These are phyloP conservation scores for Russula griseocarnosa DNA, from an alignment of 768 basidiomycete species.

Conservation along the genomic window DNA sequence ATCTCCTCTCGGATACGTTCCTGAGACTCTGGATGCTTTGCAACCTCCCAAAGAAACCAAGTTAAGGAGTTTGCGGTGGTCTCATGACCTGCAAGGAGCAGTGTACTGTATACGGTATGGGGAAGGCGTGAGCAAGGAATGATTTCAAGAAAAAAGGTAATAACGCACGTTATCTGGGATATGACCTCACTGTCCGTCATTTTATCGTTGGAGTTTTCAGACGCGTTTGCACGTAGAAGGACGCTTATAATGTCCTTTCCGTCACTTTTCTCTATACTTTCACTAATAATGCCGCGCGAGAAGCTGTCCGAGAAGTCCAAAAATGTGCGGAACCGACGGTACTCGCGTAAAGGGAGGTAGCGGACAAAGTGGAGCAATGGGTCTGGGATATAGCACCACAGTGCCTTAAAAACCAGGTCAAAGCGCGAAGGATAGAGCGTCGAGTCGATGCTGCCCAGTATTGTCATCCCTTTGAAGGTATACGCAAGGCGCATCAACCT, in stretches of 20 bases:
- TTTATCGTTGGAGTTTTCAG: conserved; percentile 7
- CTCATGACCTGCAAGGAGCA: conserved; percentile 27
- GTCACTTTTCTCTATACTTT: conserved; percentile 10
- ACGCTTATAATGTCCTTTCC: conserved; percentile 27
- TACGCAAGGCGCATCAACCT: not conserved
- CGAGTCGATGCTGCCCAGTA: conserved; percentile 22
- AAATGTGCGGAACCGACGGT: conserved; percentile 21
- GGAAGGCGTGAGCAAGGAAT: not conserved
- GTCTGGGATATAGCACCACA: conserved; percentile 24
- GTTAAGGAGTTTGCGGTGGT: conserved; percentile 19
- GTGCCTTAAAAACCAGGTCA: conserved; percentile 21
- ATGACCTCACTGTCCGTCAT: conserved; percentile 14
- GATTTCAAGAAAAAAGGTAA: not conserved
- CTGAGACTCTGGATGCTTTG: conserved; percentile 26
- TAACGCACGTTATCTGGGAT: conserved; percentile 23
- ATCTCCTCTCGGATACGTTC: conserved; percentile 25
- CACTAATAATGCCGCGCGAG: conserved; percentile 11
- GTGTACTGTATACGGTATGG: conserved; percentile 2
- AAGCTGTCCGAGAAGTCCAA: conserved; percentile 11
- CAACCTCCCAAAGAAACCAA: conserved; percentile 27
- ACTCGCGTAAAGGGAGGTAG: conserved; percentile 25
- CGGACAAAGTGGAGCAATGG: conserved; percentile 24
- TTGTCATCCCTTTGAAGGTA: not conserved
- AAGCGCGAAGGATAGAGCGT: conserved; percentile 22
- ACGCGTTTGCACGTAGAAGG: conserved; percentile 25